These are phyloP conservation scores for Pezicula carpinea DNA, from an alignment of 2,329 filamentous ascomycete genomes.

Conservation along the genomic window DNA sequence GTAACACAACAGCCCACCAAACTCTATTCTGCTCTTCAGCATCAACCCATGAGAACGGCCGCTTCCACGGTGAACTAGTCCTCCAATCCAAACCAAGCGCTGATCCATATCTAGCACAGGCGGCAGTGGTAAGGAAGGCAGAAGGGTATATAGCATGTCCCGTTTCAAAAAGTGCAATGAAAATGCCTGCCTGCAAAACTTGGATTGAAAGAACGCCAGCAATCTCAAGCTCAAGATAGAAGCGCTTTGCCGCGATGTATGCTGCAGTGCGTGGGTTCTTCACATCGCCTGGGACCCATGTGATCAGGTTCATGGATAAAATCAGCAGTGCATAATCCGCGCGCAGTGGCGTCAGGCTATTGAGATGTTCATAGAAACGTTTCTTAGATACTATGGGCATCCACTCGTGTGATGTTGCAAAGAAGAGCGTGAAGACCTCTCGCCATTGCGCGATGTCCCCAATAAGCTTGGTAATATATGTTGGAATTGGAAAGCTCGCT, in stretches of 20 bases:
- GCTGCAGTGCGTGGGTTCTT: conserved; percentile 26
- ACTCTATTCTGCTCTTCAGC: conserved; percentile 37
- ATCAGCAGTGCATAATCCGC: conserved; percentile 38
- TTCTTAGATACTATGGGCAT: conserved; percentile 39
- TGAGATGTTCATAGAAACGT: conserved; percentile 38
- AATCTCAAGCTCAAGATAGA: conserved; percentile 33
- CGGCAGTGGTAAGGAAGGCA: conserved; percentile 37
- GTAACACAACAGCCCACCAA: conserved; percentile 41
- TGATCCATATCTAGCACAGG: conserved; percentile 35
- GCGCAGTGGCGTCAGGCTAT: conserved; percentile 33
- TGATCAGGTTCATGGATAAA: conserved; percentile 37
- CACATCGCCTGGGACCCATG: conserved; percentile 23
- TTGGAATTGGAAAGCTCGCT: background rate
- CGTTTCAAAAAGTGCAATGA: conserved; percentile 41
- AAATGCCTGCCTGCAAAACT: conserved; percentile 35
- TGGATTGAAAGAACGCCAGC: conserved; percentile 36
- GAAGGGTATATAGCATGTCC: conserved; percentile 42
- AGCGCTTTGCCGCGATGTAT: conserved; percentile 36
- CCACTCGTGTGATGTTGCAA: conserved; percentile 35
- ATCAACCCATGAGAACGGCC: conserved; percentile 38
- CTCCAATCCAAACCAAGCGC: conserved; percentile 33
- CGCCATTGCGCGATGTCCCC: background rate
- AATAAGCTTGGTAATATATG: conserved; percentile 2
- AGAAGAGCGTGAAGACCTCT: conserved; percentile 27
- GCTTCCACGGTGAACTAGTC: background rate